Evolutionary conservation across 441 rosid genomes (phyloP).

Genomic region (Rhodomyrtus psidioides): DNA sequence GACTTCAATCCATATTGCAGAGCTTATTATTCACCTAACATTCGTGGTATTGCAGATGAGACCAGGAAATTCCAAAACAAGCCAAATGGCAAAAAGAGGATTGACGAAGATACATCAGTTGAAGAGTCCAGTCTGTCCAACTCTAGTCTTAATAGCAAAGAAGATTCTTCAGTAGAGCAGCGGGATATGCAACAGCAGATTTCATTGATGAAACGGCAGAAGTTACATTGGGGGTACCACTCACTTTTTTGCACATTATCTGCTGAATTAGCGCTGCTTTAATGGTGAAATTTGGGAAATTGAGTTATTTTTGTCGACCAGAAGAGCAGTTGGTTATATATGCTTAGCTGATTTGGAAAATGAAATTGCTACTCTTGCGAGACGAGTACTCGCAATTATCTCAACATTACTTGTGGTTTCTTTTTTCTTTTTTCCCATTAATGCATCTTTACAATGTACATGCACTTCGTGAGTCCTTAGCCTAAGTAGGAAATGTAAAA

Average conservation of each 20-base stretch:
- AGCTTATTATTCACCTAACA: not conserved
- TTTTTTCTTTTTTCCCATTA: not conserved
- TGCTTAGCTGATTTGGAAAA: not conserved
- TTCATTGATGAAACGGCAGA: slow-evolving; percentile 24
- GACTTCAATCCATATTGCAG: not conserved
- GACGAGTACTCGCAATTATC: not conserved
- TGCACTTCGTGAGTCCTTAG: not conserved
- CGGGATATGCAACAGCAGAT: slow-evolving; percentile 3
- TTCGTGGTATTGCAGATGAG: slow-evolving; percentile 7
- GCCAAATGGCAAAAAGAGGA: slow-evolving; percentile 4
- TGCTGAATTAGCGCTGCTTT: not conserved
- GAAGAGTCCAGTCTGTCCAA: slow-evolving; percentile 10
- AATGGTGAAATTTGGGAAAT: not conserved
- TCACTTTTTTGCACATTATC: not conserved
- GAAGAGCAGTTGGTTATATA: not conserved
- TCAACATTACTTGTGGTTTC: not conserved
- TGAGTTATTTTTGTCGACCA: not conserved
- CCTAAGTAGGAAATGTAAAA: not conserved
- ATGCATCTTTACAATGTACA: not conserved
- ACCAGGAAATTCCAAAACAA: not conserved
- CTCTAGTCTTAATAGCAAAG: not conserved
- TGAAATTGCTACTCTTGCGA: not conserved
- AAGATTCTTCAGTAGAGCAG: slow-evolving; percentile 3
- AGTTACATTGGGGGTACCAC: slow-evolving; percentile 51
- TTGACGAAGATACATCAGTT: slow-evolving; percentile 1